phyloP scores from a whole-genome alignment of 2,329 filamentous ascomycete species.

The Calonectria fujianensis region DNA sequence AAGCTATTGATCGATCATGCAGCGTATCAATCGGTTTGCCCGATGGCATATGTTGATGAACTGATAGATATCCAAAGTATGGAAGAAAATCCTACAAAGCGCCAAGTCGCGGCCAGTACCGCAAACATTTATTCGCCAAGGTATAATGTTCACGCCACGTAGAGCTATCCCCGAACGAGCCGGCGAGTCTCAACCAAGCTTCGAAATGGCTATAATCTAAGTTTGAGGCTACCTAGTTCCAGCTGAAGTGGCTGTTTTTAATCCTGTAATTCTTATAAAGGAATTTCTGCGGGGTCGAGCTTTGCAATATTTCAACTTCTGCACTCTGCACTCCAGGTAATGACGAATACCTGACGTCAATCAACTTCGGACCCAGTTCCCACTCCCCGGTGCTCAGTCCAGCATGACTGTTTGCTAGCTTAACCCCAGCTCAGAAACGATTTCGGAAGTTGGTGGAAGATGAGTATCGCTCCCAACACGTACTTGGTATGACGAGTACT shows the following conservation, averaged over 20 bases:
- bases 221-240: not conserved
- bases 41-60: too few relatives aligned
- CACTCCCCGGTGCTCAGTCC: not conserved
- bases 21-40: too few relatives aligned
- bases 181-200: not conserved
- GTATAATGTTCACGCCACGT: not conserved
- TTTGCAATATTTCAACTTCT: not conserved
- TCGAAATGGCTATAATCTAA: not conserved
- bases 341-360: not conserved
- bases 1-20: too few relatives aligned
- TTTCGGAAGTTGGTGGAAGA: not conserved
- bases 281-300: not conserved
- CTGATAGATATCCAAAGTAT: too few relatives aligned
- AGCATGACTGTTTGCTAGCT: not conserved
- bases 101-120: too few relatives aligned
- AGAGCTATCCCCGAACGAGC: not conserved
- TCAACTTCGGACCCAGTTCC: not conserved
- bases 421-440: not conserved
- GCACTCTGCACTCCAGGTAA: not conserved
- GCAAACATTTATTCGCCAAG: not conserved
- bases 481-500: not conserved
- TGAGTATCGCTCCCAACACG: not conserved
- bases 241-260: not conserved
- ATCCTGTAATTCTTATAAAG: not conserved
- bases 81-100: not conserved